A percentile compares a stretch with the other conserved stretches of the same genome.
phyloP scores from a whole-genome alignment of 2,329 filamentous ascomycete genomes.

The Huntiella decipiens region DNA sequence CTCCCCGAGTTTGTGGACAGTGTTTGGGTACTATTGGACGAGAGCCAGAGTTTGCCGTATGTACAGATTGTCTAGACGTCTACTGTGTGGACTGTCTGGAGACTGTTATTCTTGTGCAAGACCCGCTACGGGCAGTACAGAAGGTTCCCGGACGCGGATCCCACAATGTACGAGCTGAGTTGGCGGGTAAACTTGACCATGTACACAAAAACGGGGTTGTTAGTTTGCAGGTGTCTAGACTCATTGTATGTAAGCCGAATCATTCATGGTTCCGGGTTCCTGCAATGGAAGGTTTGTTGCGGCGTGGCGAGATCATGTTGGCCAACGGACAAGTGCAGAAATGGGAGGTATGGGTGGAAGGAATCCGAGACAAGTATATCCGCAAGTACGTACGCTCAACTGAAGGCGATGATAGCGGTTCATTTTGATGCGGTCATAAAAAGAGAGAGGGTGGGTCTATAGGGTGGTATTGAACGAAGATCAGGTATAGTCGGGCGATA shows the following conservation, averaged over 20 bases:
- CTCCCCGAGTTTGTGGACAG: constrained; percentile 21
- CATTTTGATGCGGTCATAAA: too few relatives aligned
- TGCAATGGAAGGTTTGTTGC: constrained; percentile 18
- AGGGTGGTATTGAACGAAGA: too few relatives aligned
- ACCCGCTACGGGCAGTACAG: constrained; percentile 2
- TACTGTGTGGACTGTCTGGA: constrained; percentile 21
- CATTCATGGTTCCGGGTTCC: constrained; percentile 23
- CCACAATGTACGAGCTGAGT: constrained; percentile 15
- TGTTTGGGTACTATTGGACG: constrained; percentile 20
- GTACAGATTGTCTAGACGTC: constrained; percentile 22
- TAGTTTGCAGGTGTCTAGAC: constrained; percentile 16
- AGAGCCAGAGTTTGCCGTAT: constrained; percentile 19
- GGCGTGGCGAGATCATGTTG: constrained; percentile 22
- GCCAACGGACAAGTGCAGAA: constrained; percentile 17
- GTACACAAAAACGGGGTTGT: constrained; percentile 15
- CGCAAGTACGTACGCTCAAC: not conserved
- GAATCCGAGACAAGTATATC: constrained; percentile 14
- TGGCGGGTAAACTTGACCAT: constrained; percentile 3
- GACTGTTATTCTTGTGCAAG: constrained; percentile 13
- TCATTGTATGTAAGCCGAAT: constrained; percentile 19
- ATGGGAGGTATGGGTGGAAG: constrained; percentile 21
- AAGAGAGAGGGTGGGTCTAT: too few relatives aligned
- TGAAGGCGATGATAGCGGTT: too few relatives aligned
- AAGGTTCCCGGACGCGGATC: constrained; percentile 16
- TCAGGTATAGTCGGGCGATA: too few relatives aligned